A percentile compares a stretch with the other conserved stretches of the same genome.
Evolutionary conservation across 2,329 filamentous ascomycete species (phyloP).

Genomic region (Ophiostoma tasmaniense): DNA sequence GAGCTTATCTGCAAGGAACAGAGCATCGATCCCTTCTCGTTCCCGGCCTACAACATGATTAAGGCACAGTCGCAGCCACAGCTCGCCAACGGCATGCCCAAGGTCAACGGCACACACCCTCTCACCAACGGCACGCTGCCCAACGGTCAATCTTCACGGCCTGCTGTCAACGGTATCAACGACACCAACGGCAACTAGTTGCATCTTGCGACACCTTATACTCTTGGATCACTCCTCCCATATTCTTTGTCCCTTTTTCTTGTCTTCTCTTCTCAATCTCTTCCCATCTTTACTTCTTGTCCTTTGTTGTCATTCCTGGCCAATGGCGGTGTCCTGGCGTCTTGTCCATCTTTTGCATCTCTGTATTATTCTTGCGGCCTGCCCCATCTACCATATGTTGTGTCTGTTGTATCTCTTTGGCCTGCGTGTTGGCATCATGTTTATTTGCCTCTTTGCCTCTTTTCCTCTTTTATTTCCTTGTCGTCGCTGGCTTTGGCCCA

Average conservation of each 20-base stretch:
- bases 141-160: neutral
- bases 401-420: neutral
- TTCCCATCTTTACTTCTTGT: neutral
- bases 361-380: neutral
- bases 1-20: slow-evolving; percentile 47
- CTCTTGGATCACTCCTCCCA: neutral
- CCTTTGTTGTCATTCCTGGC: neutral
- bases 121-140: neutral
- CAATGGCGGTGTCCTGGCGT: neutral
- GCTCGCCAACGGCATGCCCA: slow-evolving; percentile 36
- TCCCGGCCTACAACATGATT: slow-evolving; percentile 40
- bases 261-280: neutral
- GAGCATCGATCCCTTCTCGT: slow-evolving; percentile 38
- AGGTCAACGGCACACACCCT: slow-evolving; percentile 3
- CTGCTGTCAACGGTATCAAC: slow-evolving; percentile 24
- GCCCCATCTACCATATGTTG: neutral
- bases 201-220: neutral
- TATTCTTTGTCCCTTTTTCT: neutral
- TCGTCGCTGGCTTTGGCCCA: neutral
- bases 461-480: neutral
- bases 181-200: slow-evolving; percentile 16
- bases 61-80: slow-evolving; percentile 33
- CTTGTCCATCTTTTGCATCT: neutral
- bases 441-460: slow-evolving; percentile 1
- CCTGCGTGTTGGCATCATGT: neutral